Evolutionary conservation across 768 basidiomycete species (phyloP), one percentile per base, ranked within the genome.

Genomic region (Boletus barrowsii): DNA sequence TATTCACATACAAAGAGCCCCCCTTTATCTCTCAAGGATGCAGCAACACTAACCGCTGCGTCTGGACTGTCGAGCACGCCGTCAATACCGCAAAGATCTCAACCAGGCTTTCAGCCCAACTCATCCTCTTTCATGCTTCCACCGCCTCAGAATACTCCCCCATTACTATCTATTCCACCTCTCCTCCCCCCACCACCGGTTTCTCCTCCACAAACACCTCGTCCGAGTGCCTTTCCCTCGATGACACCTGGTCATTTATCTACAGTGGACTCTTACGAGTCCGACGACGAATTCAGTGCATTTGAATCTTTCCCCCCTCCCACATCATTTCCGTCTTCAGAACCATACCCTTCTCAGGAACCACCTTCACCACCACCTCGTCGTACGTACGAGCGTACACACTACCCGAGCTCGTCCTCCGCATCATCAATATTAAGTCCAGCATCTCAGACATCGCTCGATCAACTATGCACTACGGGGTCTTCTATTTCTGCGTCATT

Each of bases 231-330:
- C 5, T 39, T 51, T 6, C 47, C 57, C 20, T 41, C 65, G 13
- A 40, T 48, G 7, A 51, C 60, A 22, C 29, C 47, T 13, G 33
- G 50, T 10, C 42, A 61, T n/a, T 49, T 62, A 45, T 49, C 55
- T 35, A 40, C 54, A 15, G 51, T 20, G 17, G 63, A 68, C 35
- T 62, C 68, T 47, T 39, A 55, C 15, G 62, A 57, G 40, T 74
- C 79, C 1, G 66, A 73, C 37, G 75, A 76, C 51, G 82, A 84
- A 45, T 88, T 85, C 60, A 73, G 78, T 6, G 81, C 82, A 37
- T 79, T 81, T 60, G 56, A 70, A 49, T 68, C 72, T 5, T 70
- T 74, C 22, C 59, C 74, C 7, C 47, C 63, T 18, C 33, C 47
- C 39, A 44, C 62, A 1, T 47, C 49, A 43, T 54, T 53, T 44